Evolutionary conservation across 371 early-diverging fungal species (phyloP).

Genomic region (Lichtheimia ramosa): DNA sequence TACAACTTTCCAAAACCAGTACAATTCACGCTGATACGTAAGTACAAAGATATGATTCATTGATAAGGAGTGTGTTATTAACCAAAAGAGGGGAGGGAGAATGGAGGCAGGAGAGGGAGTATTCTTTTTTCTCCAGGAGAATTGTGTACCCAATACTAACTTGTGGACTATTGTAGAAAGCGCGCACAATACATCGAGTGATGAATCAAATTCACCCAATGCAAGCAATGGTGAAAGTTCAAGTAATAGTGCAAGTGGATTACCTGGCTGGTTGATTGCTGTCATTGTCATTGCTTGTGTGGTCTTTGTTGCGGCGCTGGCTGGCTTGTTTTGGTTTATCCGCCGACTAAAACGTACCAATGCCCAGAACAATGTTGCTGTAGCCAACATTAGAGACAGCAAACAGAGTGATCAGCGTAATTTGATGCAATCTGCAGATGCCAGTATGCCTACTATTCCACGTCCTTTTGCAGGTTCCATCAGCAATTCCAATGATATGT

Average conservation of each 20-base stretch:
- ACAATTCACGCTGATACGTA: conserved; percentile 38
- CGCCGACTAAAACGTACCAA: conserved; percentile 22
- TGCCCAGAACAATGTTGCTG: not conserved
- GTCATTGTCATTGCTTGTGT: conserved; percentile 38
- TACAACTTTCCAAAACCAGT: conserved; percentile 29
- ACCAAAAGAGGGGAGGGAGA: conserved; percentile 4
- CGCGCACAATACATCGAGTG: conserved; percentile 27
- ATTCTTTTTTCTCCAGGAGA: not conserved
- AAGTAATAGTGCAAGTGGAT: not conserved
- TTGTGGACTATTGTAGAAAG: conserved; percentile 20
- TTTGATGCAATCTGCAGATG: conserved; percentile 1
- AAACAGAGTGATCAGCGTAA: conserved; percentile 8
- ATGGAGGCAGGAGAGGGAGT: not conserved
- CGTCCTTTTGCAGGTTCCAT: conserved; percentile 12
- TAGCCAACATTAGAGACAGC: too few species aligned
- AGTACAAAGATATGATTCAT: not conserved
- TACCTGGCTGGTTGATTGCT: conserved; percentile 42
- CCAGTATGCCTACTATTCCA: conserved; percentile 3
- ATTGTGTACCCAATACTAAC: not conserved
- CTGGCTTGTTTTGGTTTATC: conserved; percentile 26
- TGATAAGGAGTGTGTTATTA: conserved; percentile 5
- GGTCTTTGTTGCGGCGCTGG: conserved; percentile 23
- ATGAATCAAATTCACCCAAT: not conserved
- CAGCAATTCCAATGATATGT: conserved; percentile 12
- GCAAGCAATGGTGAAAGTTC: not conserved